phyloP scores from a whole-genome alignment of 2,329 filamentous ascomycete genomes.

The Ceratocystis alfenasii region DNA sequence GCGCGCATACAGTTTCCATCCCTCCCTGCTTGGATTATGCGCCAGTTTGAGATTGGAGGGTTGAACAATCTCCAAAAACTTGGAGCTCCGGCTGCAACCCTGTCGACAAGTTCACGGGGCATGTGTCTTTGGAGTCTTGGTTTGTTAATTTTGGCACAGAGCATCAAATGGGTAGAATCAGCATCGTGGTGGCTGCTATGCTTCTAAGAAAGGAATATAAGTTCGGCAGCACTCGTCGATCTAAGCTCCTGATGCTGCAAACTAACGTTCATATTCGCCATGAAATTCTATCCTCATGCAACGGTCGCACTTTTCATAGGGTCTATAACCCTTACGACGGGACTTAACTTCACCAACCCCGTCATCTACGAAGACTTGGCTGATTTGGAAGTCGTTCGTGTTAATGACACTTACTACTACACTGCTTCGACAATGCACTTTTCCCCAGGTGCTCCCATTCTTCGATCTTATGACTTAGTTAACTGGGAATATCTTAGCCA shows the following conservation, averaged over 20 bases:
- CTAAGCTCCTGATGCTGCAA: too few relatives aligned
- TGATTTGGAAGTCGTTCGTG: conserved; percentile 27
- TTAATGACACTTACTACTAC: conserved; percentile 28
- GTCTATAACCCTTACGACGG: not conserved
- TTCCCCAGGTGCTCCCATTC: conserved; percentile 41
- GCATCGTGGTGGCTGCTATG: not conserved
- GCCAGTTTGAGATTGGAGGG: conserved; percentile 3
- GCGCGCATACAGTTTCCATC: not conserved
- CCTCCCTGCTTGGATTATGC: not conserved
- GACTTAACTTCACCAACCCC: conserved; percentile 24
- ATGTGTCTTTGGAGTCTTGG: not conserved
- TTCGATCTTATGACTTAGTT: conserved; percentile 29
- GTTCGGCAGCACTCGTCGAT: not conserved
- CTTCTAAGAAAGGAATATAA: too few relatives aligned
- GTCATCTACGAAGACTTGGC: conserved; percentile 29
- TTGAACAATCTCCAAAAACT: not conserved
- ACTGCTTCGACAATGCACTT: conserved; percentile 50
- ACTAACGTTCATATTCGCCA: not conserved
- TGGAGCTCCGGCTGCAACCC: not conserved
- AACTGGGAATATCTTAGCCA: conserved; percentile 28
- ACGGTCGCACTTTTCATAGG: not conserved
- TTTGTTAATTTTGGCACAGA: not conserved
- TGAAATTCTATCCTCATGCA: not conserved
- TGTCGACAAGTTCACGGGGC: not conserved
- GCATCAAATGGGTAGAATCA: too few relatives aligned